Evolutionary conservation across 2,329 filamentous ascomycete species (phyloP), one percentile per base, ranked within the genome.

Genomic region (Alternaria novae-zelandiae): DNA sequence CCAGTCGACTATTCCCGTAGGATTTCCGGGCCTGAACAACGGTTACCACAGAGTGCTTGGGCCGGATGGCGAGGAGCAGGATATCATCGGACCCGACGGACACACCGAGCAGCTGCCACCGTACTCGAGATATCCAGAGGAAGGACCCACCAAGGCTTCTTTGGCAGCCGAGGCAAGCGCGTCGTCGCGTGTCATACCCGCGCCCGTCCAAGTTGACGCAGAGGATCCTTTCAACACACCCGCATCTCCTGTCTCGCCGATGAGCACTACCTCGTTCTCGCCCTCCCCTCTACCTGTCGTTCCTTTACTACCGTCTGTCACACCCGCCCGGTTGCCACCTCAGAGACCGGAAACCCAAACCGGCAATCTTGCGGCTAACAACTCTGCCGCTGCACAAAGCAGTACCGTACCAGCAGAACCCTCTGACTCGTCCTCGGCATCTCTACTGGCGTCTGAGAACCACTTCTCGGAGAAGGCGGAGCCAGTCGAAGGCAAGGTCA

Each of bases 101-200:
- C 94, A 97, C 75, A 90, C 91, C 2, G 95, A 98, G 79, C 93
- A 97, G 78, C 83, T 97, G 17, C 95, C 95, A 12, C 95, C 95
- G 1, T 98, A 98, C 76, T 92, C 93, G 13, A 87, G 93, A 77
- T 97, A 96, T 79, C 93, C 94, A 3, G 92, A 96, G 56, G 91
- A 93, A 60, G 83, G 90, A 81, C 79, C 86, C 76, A 75, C 87
- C 79, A 84, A 93, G 87, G 82, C 81, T 10, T 77, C 82, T 12
- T 69, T 84, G 66, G 72, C 79, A 51, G 70, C 77, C 10, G 75
- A 78, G 62, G 74, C 72, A 45, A 78, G 72, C 62, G 70, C 76
- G 44, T 78, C 75, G 50, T 78, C 75, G 15, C 74, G 74, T 43
- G 58, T 77, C 10, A 59, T 75, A 13, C 64, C 70, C 28, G 65